These are phyloP conservation scores for Globisporangium parvum DNA, from an alignment of 352 stramenopile genomes.

Conservation along the genomic window DNA sequence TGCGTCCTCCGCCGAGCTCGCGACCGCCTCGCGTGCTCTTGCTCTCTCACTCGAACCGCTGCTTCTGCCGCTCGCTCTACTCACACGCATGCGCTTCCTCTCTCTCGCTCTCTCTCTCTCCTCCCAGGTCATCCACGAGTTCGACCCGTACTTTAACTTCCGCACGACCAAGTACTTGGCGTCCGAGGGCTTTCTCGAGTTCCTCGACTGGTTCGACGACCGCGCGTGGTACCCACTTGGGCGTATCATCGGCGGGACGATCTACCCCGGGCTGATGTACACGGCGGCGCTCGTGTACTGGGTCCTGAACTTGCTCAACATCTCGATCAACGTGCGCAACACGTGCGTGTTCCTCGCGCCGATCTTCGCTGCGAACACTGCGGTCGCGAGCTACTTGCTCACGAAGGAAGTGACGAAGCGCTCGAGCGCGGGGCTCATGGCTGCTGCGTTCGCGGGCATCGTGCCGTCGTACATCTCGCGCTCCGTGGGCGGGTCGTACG, in stretches of 20 bases:
- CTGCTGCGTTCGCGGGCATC: conserved; percentile 94
- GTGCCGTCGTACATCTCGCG: conserved; percentile 96
- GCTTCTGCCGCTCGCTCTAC: neutral
- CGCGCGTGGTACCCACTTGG: conserved; percentile 92
- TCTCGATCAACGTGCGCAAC: conserved; percentile 91
- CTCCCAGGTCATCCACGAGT: conserved; percentile 83
- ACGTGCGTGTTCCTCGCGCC: conserved; percentile 90
- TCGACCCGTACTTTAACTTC: conserved; percentile 98
- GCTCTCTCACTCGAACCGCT: neutral
- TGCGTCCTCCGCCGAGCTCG: conserved; percentile 17
- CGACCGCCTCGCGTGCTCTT: neutral
- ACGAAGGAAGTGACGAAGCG: conserved; percentile 89
- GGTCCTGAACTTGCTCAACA: conserved; percentile 87
- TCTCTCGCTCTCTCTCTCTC: neutral
- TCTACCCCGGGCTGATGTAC: conserved; percentile 92
- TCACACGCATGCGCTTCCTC: neutral
- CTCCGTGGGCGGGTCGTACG: conserved; percentile 95
- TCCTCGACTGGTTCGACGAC: conserved; percentile 98
- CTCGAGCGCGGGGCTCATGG: conserved; percentile 84
- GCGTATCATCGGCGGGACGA: conserved; percentile 90
- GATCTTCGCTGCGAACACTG: conserved; percentile 87
- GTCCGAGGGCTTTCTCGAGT: conserved; percentile 93
- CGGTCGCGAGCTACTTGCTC: conserved; percentile 86
- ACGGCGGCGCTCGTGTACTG: conserved; percentile 88
- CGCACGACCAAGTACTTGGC: conserved; percentile 96